Base-by-base conservation (phyloP, 2,329 filamentous ascomycete genomes). In the Sporothrix curviconia region DNA sequence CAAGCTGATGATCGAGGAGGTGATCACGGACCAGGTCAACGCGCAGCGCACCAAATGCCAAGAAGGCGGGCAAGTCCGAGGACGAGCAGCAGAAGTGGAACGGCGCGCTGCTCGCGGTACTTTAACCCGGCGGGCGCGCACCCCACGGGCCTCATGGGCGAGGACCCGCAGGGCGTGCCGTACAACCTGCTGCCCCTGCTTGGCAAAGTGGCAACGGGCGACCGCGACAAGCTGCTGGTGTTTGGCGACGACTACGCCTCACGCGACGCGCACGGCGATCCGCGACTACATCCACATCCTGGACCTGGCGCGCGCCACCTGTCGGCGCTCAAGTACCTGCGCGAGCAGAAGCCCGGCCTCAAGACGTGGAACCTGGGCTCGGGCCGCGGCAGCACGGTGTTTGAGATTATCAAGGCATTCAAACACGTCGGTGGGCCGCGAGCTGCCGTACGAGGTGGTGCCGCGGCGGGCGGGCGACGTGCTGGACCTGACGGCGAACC, bases 231-330 rank as follows among this genome's bases (percentile, higher is more conserved):
- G 79, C 80, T 99, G 53, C 76, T 96, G 59, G 91, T 99, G 11
- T 99, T 95, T 70, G 94, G 94, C 62, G 87, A 96, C 64, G 92
- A 99, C 78, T 99, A 99, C 77, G 70, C 79, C 32, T 96, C 91
- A 55, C 87, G 85, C 66, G 92, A 96, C 71, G 92, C n/a, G 92
- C 63, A 96, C 92, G 55, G 90, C 90, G 62, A 96, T 96, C 71
- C 88, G 94, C 66, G 94, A 99, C 76, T 99, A 99, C 80, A 96
- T 99, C 73, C 92, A 96, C 78, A 90, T 96, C 59, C 81, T 95
- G 62, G 92, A 96, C 69, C 84, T 96, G 24, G 89, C 92, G 46
- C 82, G 82, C 62, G 92, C 61, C 92, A 96, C 72, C 78, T 96
- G 59, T 83, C 89, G 59, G 94, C 95, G 22, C 86, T 99, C 65